Base-by-base conservation (phyloP, 1,139 yeast genomes). In the Chernovozyma aurita region DNA sequence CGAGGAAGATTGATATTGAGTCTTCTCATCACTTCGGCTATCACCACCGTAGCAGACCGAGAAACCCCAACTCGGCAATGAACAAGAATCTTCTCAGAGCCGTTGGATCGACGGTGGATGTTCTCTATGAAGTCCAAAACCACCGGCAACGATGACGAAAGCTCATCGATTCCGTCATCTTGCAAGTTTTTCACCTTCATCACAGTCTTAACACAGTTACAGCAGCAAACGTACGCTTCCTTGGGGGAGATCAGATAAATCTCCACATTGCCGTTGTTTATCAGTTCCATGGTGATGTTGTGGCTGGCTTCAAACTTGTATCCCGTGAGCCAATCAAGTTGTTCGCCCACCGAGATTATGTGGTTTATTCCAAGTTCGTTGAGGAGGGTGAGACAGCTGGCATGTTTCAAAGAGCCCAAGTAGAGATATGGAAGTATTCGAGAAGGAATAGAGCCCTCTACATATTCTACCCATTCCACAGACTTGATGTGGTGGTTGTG, bases 271-370 rank as follows among this genome's bases (percentile, higher is more conserved):
- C 70, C 68, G 25, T 48, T 49, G 33, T 59, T 56, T 2, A 57
- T 35, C 29, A 50, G 53, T 6, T 59, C 59, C 3, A 53, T 42
- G 2, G 30, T 35, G 4, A 64, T 48, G 14, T 59, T 55, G 41
- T 65, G 49, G 22, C 51, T 42, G 20, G 48, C 47, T 36, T 51
- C 51, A 43, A 69, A 67, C 27, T 48, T 55, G 28, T 49, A 46
- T 1, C 64, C 66, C 31, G 54, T 50, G 9, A 73, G 42, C 81
- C 97, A 88, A 3, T 76, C 65, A n/a, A 87, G 64, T 9, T 63
- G 65, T 51, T 90, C 97, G 1, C 97, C 98, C 7, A 92, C 96
- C 2, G 95, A 83, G 5, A 92, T 78, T 12, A 92, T 72, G 40
- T 85, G 78, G 21, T 72, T 73, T 38, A 92, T 86, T 0, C 88